phyloP scores from a whole-genome alignment of 495 filamentous ascomycete species.

The Opeltia flavorubescens region DNA sequence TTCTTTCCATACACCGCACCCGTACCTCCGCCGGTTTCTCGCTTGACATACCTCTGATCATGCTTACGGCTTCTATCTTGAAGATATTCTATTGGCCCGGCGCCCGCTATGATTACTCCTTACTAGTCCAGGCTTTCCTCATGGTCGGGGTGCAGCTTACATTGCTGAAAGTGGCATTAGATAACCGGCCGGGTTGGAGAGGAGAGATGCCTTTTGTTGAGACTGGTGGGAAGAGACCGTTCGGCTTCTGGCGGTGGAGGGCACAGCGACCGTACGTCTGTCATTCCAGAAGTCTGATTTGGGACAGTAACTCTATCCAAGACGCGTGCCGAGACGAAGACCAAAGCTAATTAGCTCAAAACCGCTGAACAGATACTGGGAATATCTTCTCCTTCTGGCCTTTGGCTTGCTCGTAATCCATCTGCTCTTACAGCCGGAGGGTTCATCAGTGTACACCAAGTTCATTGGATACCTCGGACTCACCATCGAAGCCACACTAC shows the following conservation, averaged over 20 bases:
- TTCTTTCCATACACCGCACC: conserved; percentile 67
- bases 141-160: conserved; percentile 75
- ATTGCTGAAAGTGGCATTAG: conserved; percentile 79
- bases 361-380: conserved; percentile 56
- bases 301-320: neutral
- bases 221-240: conserved; percentile 47
- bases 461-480: conserved; percentile 74
- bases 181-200: conserved; percentile 60
- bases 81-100: conserved; percentile 95
- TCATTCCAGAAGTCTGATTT: neutral
- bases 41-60: conserved; percentile 85
- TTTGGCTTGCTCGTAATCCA: conserved; percentile 52
- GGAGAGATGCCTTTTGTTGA: conserved; percentile 41
- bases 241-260: conserved; percentile 91
- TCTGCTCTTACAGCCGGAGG: conserved; percentile 50
- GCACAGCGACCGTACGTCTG: conserved; percentile 55
- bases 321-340: neutral
- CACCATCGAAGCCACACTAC: conserved; percentile 75
- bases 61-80: conserved; percentile 85
- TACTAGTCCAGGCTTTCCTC: conserved; percentile 73
- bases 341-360: conserved; percentile 3
- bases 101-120: conserved; percentile 61
- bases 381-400: conserved; percentile 63
- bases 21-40: conserved; percentile 83
- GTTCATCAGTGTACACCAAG: conserved; percentile 52